Base-by-base conservation (phyloP, 192 early-diverging fungal genomes). In the Cetraspora pellucida region DNA sequence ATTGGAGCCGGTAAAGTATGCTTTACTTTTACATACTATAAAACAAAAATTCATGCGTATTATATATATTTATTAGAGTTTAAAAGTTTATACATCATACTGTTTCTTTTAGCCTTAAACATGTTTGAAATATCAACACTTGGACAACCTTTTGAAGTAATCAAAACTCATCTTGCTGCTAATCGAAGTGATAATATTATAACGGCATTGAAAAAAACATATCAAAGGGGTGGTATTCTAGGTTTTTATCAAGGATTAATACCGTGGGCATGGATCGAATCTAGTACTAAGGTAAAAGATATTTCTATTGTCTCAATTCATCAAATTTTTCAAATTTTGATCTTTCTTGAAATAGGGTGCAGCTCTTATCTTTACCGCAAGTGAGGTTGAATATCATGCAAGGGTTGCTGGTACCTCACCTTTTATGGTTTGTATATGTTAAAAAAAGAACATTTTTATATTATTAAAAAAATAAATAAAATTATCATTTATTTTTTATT, bases 171-270 rank as follows among this genome's bases (percentile, higher is more conserved):
- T 75, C 90, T 98, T 83, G 96, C 96, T 58, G 93, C 95, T 46
- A 95, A 97, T 87, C 92, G 95, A 27, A 93, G 90, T 54, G 93
- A 97, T 74, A 88, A 85, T 46, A 89, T 98, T 74, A 77, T 82
- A 23, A 87, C 85, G 14, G 89, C 96, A 46, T 76, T 96, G 44
- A 82, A 82, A 52, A 92, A 91, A 78, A 94, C 94, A 28, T 95
- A 92, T 77, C 81, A 89, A 28, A 91, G 95, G 43, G 95, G 95
- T 71, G 95, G 95, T 21, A 77, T 98, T 66, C 75, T 92, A 54
- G 97, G 96, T 11, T 99, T 96, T 84, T 99, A 95, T 82, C 95
- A 97, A 83, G 97, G 97, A 58, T 79, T 89, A 82, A 89, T 89
- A 47, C 88, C 88, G 17, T 89, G 88, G 86, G 87, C 87, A 27